Evolutionary conservation across 345 rosid genomes (phyloP), one percentile per base, ranked within the genome.

Genomic region (Cardiospermum halicacabum): DNA sequence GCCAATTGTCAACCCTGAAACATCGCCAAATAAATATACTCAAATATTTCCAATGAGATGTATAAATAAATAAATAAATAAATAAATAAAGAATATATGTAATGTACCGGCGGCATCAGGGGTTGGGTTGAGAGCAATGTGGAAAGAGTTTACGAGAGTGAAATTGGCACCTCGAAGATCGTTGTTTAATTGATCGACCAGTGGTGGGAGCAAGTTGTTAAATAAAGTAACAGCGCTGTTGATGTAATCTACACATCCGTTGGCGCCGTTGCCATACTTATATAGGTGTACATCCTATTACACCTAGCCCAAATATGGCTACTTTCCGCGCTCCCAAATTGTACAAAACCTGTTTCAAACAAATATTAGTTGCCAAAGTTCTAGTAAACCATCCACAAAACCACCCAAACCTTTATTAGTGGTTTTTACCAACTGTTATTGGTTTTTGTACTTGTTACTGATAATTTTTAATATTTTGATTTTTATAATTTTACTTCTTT

Each of bases 311-410:
- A 28, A 67, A 48, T n/a, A 77, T 27, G 12, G 64, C 81, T 28
- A 77, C 15, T 45, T 77, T 77, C 39, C 78, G 53, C 7, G 78
- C 81, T 32, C 75, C 73, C 15, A 21, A 11, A 2, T 40, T 39
- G 25, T 77, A 67, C 63, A 77, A 30, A 13, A 39, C 34, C 81
- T 74, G n/a, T n/a, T n/a, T n/a, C n/a, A n/a, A n/a, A n/a, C n/a
- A n/a, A n/a, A n/a, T n/a, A n/a, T n/a, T n/a, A 47, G 32, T n/a
- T 7, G 11, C 39, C 37, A 32, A 34, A 34, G 10, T 5, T 5
- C 6, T 0, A 34, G 10, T 5, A 34, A 3, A 34, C 6, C 3
- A 34, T 5, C 6, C 8, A 2, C 10, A 34, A 34, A 34, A 34
- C 10, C 3, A n/a, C n/a, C n/a, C n/a, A n/a, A n/a, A n/a, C n/a